Evolutionary conservation across 2,329 filamentous ascomycete species (phyloP).

Genomic region (Pseudocercospora musae): DNA sequence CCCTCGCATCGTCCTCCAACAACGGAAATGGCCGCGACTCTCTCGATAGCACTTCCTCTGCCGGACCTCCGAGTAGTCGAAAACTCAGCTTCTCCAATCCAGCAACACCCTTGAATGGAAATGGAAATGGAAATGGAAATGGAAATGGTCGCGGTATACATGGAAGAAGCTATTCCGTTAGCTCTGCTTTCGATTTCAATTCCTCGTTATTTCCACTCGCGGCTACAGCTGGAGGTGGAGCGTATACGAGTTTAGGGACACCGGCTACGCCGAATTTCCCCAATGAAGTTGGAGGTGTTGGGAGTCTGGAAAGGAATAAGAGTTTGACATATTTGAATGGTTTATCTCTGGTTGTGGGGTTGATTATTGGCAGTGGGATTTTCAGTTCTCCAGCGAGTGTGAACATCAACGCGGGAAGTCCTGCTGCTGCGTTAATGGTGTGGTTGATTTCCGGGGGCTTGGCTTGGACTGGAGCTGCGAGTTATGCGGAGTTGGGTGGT

Average conservation of each 20-base stretch:
- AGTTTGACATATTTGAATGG: conserved; percentile 93
- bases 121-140: conserved; percentile 8
- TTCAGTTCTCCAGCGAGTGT: conserved; percentile 94
- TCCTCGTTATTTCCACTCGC: conserved; percentile 88
- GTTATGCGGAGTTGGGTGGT: conserved; percentile 91
- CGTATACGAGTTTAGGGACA: conserved; percentile 81
- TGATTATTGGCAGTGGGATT: conserved; percentile 95
- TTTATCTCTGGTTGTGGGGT: conserved; percentile 80
- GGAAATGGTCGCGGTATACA: conserved; percentile 22
- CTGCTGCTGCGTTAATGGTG: conserved; percentile 83
- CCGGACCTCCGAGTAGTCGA: conserved; percentile 78
- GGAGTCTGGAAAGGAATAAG: conserved; percentile 87
- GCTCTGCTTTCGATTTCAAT: conserved; percentile 84
- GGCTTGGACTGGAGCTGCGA: conserved; percentile 93
- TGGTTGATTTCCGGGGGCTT: conserved; percentile 89
- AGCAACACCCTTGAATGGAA: conserved; percentile 6
- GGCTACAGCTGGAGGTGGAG: conserved; percentile 59
- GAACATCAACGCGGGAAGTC: conserved; percentile 84
- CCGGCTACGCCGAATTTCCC: conserved; percentile 59
- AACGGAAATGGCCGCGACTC: conserved; percentile 63
- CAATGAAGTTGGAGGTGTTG: conserved; percentile 15
- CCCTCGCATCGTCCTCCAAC: conserved; percentile 74
- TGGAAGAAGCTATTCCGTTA: conserved; percentile 70
- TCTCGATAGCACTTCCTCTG: conserved; percentile 60
- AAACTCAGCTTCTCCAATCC: conserved; percentile 80